phyloP scores from a whole-genome alignment of 371 early-diverging fungal genomes.

The Globomyces sp. region DNA sequence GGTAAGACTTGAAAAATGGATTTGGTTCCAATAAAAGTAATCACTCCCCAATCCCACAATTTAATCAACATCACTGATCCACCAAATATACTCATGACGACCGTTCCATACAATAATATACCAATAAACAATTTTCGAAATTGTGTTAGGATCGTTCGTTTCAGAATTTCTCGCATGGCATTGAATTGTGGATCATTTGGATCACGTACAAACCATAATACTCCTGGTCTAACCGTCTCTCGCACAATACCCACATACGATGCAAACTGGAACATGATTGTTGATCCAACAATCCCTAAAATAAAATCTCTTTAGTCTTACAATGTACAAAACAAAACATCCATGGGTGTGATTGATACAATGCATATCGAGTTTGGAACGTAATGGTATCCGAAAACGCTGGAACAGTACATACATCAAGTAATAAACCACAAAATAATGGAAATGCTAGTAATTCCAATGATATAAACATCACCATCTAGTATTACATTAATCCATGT shows the following conservation, averaged over 20 bases:
- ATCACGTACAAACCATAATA: constrained; percentile 95
- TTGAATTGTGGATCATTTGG: constrained; percentile 91
- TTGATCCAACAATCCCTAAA: constrained; percentile 77
- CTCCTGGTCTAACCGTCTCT: constrained; percentile 79
- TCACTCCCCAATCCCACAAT: constrained; percentile 1
- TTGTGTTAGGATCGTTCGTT: constrained; percentile 70
- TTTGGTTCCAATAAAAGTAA: not conserved
- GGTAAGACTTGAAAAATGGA: not conserved
- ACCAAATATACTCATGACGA: constrained; percentile 69
- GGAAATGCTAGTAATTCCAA: constrained; percentile 88
- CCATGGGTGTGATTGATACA: constrained; percentile 58
- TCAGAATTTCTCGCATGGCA: constrained; percentile 81
- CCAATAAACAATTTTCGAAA: constrained; percentile 76
- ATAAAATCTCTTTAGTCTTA: constrained; percentile 10
- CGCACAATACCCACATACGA: constrained; percentile 74
- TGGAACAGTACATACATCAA: constrained; percentile 74
- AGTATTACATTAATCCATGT: too few species aligned
- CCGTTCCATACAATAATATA: constrained; percentile 69
- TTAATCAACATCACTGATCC: constrained; percentile 33
- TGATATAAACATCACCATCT: constrained; percentile 64
- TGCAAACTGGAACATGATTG: constrained; percentile 89
- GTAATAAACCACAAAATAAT: constrained; percentile 74
- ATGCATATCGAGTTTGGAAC: constrained; percentile 51
- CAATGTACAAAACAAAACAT: constrained; percentile 78
- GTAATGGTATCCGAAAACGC: constrained; percentile 60